phyloP scores from a whole-genome alignment of 257 asterid genomes.

The Paraleonurus japonicus region DNA sequence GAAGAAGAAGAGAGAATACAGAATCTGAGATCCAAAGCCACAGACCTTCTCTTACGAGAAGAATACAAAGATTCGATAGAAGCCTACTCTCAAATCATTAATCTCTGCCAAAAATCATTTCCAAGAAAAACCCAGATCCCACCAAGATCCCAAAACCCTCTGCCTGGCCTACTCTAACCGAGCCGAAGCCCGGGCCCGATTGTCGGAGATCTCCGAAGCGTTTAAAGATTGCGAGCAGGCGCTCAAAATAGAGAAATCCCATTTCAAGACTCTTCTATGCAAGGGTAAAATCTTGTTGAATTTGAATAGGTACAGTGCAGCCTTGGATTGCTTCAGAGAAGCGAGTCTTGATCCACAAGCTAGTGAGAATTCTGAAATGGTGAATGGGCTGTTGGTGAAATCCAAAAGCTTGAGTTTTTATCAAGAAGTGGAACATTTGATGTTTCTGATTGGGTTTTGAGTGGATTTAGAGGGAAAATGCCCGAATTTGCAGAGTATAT shows the following conservation, averaged over 20 bases:
- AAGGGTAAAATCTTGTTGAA: constrained; percentile 67
- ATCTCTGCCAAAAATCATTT: constrained; percentile 44
- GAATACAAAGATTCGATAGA: constrained; percentile 57
- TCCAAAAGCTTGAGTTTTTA: constrained; percentile 60
- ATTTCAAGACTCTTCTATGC: constrained; percentile 74
- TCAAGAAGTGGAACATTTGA: constrained; percentile 72
- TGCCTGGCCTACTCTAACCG: constrained; percentile 66
- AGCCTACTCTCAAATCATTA: constrained; percentile 55
- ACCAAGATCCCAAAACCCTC: constrained; percentile 50
- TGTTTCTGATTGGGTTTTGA: constrained; percentile 71
- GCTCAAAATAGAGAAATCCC: constrained; percentile 51
- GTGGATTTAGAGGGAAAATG: constrained; percentile 48
- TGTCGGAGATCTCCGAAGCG: constrained; percentile 44
- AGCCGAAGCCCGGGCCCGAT: constrained; percentile 66
- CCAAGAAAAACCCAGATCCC: constrained; percentile 33
- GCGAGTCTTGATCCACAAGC: constrained; percentile 58
- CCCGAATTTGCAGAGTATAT: constrained; percentile 73
- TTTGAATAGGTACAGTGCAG: constrained; percentile 47
- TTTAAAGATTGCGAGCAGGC: constrained; percentile 69
- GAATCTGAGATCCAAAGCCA: constrained; percentile 72
- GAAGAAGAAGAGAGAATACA: constrained; percentile 51
- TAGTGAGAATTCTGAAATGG: constrained; percentile 40
- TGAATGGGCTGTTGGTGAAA: constrained; percentile 46
- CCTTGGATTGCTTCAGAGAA: constrained; percentile 49
- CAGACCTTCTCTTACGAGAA: constrained; percentile 72